These are phyloP conservation scores for Cicer arietinum DNA, from an alignment of 306 rosid species.

Conservation along the genomic window DNA sequence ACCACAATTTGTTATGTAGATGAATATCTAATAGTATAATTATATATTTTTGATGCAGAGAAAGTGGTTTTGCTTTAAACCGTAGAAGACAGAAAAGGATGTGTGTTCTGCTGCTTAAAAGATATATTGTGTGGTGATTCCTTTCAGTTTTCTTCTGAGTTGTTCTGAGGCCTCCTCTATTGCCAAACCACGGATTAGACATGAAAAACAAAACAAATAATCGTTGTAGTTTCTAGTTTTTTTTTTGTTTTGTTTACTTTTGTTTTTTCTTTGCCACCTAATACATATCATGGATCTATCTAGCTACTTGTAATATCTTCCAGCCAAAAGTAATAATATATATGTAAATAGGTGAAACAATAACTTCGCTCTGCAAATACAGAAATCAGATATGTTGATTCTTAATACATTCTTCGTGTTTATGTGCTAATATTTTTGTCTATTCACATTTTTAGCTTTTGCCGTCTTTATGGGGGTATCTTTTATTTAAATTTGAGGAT, in stretches of 20 bases:
- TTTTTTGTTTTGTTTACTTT: conserved; percentile 11
- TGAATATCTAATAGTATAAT: neutral
- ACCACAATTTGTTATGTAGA: neutral
- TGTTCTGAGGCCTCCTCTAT: conserved; percentile 39
- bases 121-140: conserved; percentile 1
- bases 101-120: conserved; percentile 2
- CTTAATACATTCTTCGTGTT: neutral
- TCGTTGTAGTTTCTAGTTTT: conserved; percentile 33
- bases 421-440: conserved; percentile 1
- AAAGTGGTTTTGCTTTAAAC: conserved; percentile 72
- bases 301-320: conserved; percentile 26
- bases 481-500: conserved; percentile 4
- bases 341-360: conserved; percentile 41
- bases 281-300: conserved; percentile 35
- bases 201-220: conserved; percentile 28
- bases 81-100: conserved; percentile 30
- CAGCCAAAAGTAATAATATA: conserved; percentile 19
- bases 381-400: conserved; percentile 13
- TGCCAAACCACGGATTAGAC: conserved; percentile 20
- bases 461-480: conserved; percentile 15
- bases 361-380: conserved; percentile 23
- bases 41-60: conserved; percentile 50
- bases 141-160: conserved; percentile 35
- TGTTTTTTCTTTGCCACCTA: conserved; percentile 30
- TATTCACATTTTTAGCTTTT: neutral